A percentile compares a stretch with the other conserved stretches of the same genome.
phyloP scores from a whole-genome alignment of 495 filamentous ascomycete species.

The Penicillium roqueforti region DNA sequence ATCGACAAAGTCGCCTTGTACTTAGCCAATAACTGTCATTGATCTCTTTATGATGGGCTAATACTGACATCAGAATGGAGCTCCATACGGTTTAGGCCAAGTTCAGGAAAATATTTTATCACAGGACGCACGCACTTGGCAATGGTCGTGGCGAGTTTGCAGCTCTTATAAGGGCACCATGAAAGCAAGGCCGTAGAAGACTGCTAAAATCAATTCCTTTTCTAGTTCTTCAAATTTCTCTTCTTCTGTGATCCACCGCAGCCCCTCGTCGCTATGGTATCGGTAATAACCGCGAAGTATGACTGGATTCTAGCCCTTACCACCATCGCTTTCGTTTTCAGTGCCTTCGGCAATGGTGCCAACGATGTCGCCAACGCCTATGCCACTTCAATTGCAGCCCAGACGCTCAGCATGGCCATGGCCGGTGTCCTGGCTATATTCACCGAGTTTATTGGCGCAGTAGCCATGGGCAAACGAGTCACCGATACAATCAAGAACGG shows the following conservation, averaged over 20 bases:
- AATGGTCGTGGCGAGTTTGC: neutral
- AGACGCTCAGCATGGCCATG: constrained; percentile 37
- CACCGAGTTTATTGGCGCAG: constrained; percentile 54
- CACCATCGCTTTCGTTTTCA: constrained; percentile 42
- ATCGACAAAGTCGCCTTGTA: neutral
- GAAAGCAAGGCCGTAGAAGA: neutral
- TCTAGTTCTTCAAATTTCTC: neutral
- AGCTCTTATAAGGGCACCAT: constrained; percentile 2
- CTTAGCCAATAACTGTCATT: constrained; percentile 4
- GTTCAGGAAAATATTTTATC: neutral
- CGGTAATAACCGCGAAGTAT: constrained; percentile 33
- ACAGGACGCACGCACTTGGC: constrained; percentile 8
- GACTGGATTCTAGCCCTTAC: constrained; percentile 49
- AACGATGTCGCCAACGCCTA: constrained; percentile 48
- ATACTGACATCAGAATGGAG: neutral
- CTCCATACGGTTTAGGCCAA: neutral
- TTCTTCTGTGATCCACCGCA: neutral
- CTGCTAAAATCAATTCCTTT: neutral
- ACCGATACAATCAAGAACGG: constrained; percentile 65
- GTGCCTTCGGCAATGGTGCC: constrained; percentile 43
- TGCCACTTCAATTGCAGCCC: constrained; percentile 38
- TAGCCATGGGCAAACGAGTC: constrained; percentile 60
- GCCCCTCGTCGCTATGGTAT: constrained; percentile 18
- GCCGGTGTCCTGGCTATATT: constrained; percentile 33
- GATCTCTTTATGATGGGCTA: constrained; percentile 3